Evolutionary conservation across 441 rosid species (phyloP), one percentile per base, ranked within the genome.

Genomic region (Aleurites moluccanus): DNA sequence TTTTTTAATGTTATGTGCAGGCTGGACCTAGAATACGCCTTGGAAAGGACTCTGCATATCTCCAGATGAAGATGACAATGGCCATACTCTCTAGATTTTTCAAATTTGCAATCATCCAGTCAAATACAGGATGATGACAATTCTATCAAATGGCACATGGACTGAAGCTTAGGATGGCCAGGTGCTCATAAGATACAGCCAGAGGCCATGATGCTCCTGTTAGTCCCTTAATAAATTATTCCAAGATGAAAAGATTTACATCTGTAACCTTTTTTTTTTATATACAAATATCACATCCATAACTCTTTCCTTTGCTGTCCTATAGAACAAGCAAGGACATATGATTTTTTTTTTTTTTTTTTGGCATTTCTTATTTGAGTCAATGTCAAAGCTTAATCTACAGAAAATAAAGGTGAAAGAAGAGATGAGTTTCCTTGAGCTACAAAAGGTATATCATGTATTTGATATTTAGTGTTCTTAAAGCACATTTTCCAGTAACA

Each of bases 1-100:
- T 79, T 73, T 74, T 57, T 49, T 27, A 35, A 35, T 73, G 70
- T 66, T 75, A 6, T 64, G 20, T 68, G 72, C 83, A 94, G 97
- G 97, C 94, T 6, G 98, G 99, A 55, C 99, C 98, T 1, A 88
- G 99, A 81, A 90, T 91, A 79, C 93, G 99, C 78, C 90, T 95
- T 0, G 99, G 99, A 10, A 93, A 95, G 67, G 99, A 95, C 89
- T 95, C 98, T 14, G 99, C 98, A 60, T 95, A 91, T 82, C 94
- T 93, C 52, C 99, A 96, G 82, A 96, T 93, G 97, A 96, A 95
- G 88, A 91, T 93, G 97, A 85, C 95, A n/a, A 80, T 95, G 67
- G 96, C 98, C 35, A 85, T 89, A 49, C 79, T 93, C 74, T 90
- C 92, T 77, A 85, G 99, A 74, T 91, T 90, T 80, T 95, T 84